Evolutionary conservation across 2,329 filamentous ascomycete genomes (phyloP), one percentile per base, ranked within the genome.

Genomic region (Ascochyta clinopodiicola): DNA sequence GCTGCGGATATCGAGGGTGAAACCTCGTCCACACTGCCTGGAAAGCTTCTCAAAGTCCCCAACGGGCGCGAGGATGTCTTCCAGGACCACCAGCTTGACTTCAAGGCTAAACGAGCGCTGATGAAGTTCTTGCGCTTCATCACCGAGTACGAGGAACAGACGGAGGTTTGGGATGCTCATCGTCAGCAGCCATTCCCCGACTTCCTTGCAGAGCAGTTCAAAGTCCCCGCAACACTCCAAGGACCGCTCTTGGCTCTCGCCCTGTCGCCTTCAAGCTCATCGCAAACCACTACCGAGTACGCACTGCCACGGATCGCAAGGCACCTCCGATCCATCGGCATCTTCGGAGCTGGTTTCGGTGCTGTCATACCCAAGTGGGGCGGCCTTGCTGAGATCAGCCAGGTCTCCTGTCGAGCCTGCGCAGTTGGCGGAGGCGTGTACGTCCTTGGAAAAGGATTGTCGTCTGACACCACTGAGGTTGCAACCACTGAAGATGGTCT

Each of bases 101-200:
- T 89, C 63, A 89, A 89, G 61, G 87, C 91, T 6, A 98, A 98
- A 79, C 87, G 94, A 49, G 84, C 85, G 9, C 77, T 98, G 68
- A 96, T 97, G 89, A 96, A 96, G 75, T 96, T 97, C 68, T 82
- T 98, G 68, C 93, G 94, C 74, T 94, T 95, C 71, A 89, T 96
- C 48, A 81, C 87, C 56, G 85, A 92, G 65, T 88, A 88, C 67
- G 85, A 90, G 63, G 84, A 82, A 21, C 84, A 85, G 68, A 74
- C 66, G 44, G 83, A 83, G 46, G 65, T 80, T 3, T 92, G 88
- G 88, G 76, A 86, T 56, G 67, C 78, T 2, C 79, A 85, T 46
- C 84, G 86, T 25, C 74, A 81, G 12, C 75, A 77, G 47, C 78
- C 82, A 0, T 83, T 94, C 43, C 74, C 80, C 2, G 74, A 78